phyloP scores from a whole-genome alignment of 1,139 yeast genomes.

The Yamadazyma trypodendri region DNA sequence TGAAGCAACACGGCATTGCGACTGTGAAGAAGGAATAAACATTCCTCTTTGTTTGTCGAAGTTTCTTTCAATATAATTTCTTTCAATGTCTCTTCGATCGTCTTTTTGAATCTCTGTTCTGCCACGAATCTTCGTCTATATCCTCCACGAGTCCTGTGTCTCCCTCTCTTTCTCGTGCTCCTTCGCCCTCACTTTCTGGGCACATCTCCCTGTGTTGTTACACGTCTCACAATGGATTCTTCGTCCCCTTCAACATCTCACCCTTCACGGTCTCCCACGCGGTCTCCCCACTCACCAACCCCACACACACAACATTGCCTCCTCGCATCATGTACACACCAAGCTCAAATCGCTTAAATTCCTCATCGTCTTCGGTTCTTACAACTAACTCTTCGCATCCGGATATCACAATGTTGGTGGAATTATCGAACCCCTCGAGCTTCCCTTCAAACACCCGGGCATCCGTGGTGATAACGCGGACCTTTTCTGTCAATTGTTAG shows the following conservation, averaged over 20 bases:
- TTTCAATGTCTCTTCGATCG: too few relatives aligned
- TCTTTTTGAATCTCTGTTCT: too few relatives aligned
- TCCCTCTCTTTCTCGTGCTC: background rate
- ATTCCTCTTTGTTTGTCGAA: too few relatives aligned
- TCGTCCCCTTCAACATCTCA: slow-evolving; percentile 36
- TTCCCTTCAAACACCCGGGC: slow-evolving; percentile 73
- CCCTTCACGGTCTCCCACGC: slow-evolving; percentile 59
- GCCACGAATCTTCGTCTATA: too few relatives aligned
- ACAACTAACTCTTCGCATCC: slow-evolving; percentile 57
- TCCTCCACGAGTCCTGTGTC: too few relatives aligned
- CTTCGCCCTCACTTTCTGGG: background rate
- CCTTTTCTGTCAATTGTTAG: slow-evolving; percentile 47
- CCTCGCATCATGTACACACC: slow-evolving; percentile 79
- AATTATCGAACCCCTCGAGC: slow-evolving; percentile 78
- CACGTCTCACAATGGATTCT: slow-evolving; percentile 22
- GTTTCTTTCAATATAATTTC: too few relatives aligned
- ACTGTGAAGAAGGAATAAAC: slow-evolving; percentile 39
- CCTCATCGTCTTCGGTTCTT: slow-evolving; percentile 43
- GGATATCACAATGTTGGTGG: slow-evolving; percentile 69
- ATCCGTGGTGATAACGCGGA: slow-evolving; percentile 79
- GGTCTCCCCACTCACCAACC: slow-evolving; percentile 49
- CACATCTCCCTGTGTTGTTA: background rate
- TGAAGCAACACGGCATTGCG: slow-evolving; percentile 63
- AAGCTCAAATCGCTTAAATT: slow-evolving; percentile 44
- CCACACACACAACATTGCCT: slow-evolving; percentile 76